Evolutionary conservation across 495 filamentous ascomycete genomes (phyloP).

Genomic region (Penicillium turbatum): DNA sequence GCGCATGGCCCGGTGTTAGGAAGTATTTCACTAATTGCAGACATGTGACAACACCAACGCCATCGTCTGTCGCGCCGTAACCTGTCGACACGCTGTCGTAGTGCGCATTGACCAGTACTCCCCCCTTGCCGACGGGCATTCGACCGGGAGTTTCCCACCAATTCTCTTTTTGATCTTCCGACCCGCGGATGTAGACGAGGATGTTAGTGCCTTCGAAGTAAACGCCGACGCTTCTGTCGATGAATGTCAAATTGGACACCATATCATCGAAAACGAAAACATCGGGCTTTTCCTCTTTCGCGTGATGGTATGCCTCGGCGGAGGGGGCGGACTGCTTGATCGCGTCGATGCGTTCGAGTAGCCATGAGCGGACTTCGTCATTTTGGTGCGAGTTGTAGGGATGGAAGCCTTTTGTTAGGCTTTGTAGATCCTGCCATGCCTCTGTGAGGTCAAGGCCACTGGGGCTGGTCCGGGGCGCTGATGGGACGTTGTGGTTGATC

Average conservation of each 20-base stretch:
- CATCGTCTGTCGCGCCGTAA: conserved; percentile 89
- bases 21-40: conserved; percentile 90
- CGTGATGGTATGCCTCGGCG: conserved; percentile 6
- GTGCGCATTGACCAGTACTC: conserved; percentile 90
- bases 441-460: conserved; percentile 70
- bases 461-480: conserved; percentile 55
- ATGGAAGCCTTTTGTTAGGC: conserved; percentile 71
- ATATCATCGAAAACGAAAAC: conserved; percentile 75
- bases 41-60: conserved; percentile 79
- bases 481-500: conserved; percentile 70
- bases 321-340: conserved; percentile 58
- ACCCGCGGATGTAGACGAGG: conserved; percentile 83
- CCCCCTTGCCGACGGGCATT: conserved; percentile 56
- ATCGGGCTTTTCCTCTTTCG: conserved; percentile 29
- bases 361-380: conserved; percentile 70
- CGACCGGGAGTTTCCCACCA: conserved; percentile 57
- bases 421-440: conserved; percentile 81
- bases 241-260: conserved; percentile 70
- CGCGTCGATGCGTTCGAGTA: conserved; percentile 64
- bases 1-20: conserved; percentile 67
- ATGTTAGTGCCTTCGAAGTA: conserved; percentile 95
- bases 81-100: conserved; percentile 94
- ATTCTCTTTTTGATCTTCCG: conserved; percentile 58
- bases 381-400: conserved; percentile 84
- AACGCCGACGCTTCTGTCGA: conserved; percentile 35